These are phyloP conservation scores for Malus sieversii DNA, from an alignment of 306 rosid genomes.

Conservation along the genomic window DNA sequence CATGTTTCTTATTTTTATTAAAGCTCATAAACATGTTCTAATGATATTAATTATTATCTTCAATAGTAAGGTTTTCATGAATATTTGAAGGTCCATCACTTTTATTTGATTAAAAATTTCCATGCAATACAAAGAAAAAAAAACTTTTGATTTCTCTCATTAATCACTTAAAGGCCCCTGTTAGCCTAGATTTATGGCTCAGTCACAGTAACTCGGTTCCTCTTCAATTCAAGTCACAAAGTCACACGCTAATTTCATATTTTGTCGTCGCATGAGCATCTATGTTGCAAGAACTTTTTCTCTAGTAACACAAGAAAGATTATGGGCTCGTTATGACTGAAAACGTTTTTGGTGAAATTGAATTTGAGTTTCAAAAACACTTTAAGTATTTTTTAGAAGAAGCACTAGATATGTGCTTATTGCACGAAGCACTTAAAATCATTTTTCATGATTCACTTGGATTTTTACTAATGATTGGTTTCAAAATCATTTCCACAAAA, in stretches of 20 bases:
- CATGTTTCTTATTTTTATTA: too few relatives aligned
- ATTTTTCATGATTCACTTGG: too few relatives aligned
- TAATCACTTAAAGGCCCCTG: neutral
- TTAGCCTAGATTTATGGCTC: neutral
- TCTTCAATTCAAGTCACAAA: neutral
- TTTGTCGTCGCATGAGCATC: neutral
- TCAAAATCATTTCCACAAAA: too few relatives aligned
- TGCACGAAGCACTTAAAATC: too few relatives aligned
- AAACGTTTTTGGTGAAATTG: accelerated
- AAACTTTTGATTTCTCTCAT: too few relatives aligned
- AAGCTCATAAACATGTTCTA: too few relatives aligned
- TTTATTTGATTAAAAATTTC: neutral
- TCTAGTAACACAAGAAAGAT: neutral
- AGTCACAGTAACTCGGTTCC: accelerated
- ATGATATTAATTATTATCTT: too few relatives aligned
- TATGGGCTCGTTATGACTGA: too few relatives aligned
- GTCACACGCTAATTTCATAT: neutral
- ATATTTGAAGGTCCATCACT: neutral
- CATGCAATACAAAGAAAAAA: neutral
- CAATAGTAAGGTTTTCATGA: neutral
- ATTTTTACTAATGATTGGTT: too few relatives aligned
- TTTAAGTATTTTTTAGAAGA: too few relatives aligned
- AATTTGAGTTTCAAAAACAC: too few relatives aligned
- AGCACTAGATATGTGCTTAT: too few relatives aligned
- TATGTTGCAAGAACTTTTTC: neutral